Evolutionary conservation across 768 basidiomycete genomes (phyloP).

Genomic region (Polyporus arcularius): DNA sequence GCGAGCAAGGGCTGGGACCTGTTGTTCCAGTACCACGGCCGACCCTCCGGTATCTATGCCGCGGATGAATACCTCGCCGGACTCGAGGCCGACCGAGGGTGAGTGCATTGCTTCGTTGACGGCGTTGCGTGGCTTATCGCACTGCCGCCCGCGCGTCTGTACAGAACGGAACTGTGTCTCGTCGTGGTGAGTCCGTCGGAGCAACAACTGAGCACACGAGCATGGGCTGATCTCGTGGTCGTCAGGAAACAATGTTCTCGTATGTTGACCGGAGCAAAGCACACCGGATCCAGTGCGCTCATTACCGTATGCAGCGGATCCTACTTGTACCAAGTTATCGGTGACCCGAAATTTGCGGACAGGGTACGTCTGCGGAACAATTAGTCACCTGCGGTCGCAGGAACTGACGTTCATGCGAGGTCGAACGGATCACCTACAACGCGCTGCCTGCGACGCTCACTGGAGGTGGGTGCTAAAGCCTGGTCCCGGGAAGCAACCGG

Average conservation of each 20-base stretch:
- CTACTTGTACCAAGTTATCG: constrained; percentile 56
- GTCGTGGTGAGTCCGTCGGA: constrained; percentile 43
- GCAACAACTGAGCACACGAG: not conserved
- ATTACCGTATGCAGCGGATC: constrained; percentile 40
- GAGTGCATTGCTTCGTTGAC: constrained; percentile 9
- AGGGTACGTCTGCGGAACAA: constrained; percentile 34
- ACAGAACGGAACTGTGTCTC: constrained; percentile 54
- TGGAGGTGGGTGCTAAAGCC: constrained; percentile 35
- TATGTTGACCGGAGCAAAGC: constrained; percentile 28
- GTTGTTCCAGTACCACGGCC: constrained; percentile 58
- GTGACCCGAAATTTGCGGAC: constrained; percentile 53
- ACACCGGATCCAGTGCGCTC: not conserved
- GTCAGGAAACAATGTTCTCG: constrained; percentile 63
- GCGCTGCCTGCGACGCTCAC: constrained; percentile 51
- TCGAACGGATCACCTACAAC: constrained; percentile 53
- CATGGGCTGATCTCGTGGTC: not conserved
- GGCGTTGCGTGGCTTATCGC: not conserved
- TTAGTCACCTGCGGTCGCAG: not conserved
- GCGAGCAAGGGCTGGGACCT: constrained; percentile 57
- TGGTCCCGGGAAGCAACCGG: not conserved
- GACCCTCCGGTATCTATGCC: constrained; percentile 55
- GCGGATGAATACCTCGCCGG: constrained; percentile 61
- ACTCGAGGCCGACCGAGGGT: constrained; percentile 56
- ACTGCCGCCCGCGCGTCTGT: not conserved
- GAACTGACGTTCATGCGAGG: constrained; percentile 20